Evolutionary conservation across 371 early-diverging fungal genomes (phyloP).

Genomic region (Agmasoma carcini): DNA sequence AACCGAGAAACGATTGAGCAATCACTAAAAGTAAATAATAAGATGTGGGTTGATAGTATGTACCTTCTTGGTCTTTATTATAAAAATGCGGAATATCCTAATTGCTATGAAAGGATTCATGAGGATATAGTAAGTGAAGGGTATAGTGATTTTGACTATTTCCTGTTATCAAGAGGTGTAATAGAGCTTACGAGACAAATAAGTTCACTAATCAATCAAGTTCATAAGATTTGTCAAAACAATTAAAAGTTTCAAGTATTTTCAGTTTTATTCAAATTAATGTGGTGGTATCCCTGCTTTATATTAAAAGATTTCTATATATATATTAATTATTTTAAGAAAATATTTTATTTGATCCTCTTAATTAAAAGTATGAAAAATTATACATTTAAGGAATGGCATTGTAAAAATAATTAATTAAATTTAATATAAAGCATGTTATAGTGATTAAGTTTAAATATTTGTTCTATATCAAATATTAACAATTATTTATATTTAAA

Average conservation of each 20-base stretch:
- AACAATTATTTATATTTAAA: no score
- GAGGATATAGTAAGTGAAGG: constrained; percentile 15
- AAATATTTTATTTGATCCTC: background rate
- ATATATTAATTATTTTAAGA: no score
- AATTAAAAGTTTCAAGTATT: constrained; percentile 5
- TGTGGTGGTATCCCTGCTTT: background rate
- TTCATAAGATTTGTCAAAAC: constrained; percentile 25
- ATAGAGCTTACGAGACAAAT: constrained; percentile 42
- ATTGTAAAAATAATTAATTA: background rate
- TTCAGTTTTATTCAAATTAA: background rate
- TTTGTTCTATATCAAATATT: no score
- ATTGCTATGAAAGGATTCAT: constrained; percentile 40
- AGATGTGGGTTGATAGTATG: constrained; percentile 25
- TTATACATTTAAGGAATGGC: background rate
- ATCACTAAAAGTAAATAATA: constrained; percentile 14
- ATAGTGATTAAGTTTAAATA: no score
- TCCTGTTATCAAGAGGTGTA: constrained; percentile 28
- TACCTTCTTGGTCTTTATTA: constrained; percentile 29
- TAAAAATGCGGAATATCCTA: constrained; percentile 28
- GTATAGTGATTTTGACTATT: constrained; percentile 42
- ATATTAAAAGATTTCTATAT: background rate
- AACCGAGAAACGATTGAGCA: constrained; percentile 12
- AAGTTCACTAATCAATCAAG: constrained; percentile 20
- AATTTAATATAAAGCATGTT: background rate
- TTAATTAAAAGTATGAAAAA: background rate